A percentile compares a stretch with the other conserved stretches of the same genome.
Conservation (phyloP, 1,139 yeast species). For the Kluyveromyces sp. region DNA sequence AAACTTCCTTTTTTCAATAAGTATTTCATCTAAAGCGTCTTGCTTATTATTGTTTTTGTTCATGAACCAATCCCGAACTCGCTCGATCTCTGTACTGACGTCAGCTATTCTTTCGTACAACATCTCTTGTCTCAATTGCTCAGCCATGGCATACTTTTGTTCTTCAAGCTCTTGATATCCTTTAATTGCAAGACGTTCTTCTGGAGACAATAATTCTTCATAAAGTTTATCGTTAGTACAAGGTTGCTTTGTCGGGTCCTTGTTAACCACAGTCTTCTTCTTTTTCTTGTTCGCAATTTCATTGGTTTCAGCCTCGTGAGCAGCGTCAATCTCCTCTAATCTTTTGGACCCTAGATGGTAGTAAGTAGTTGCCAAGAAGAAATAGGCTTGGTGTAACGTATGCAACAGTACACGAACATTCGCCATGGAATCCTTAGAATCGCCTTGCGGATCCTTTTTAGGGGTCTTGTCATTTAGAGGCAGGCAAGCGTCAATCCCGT, state of each 20-base stretch:
- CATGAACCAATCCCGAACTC: constrained; percentile 16
- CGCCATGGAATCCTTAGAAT: constrained; percentile 15
- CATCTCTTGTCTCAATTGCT: constrained; percentile 47
- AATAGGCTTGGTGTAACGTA: constrained; percentile 64
- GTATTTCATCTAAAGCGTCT: background rate
- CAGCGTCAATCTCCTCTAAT: constrained; percentile 22
- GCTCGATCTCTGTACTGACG: constrained; percentile 21
- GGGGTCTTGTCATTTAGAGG: constrained; percentile 3
- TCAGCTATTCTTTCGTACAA: constrained; percentile 39
- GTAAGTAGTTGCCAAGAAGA: constrained; percentile 74
- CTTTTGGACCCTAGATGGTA: constrained; percentile 35
- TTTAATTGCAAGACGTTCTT: constrained; percentile 19
- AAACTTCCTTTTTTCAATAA: background rate
- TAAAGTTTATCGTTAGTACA: constrained; percentile 12
- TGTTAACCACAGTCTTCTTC: background rate
- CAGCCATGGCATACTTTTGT: constrained; percentile 56
- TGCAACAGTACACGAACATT: constrained; percentile 35
- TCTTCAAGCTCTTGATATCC: constrained; percentile 36
- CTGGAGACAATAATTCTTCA: constrained; percentile 16
- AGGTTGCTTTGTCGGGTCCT: constrained; percentile 1
- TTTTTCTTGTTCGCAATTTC: background rate
- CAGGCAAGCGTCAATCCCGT: constrained; percentile 16
- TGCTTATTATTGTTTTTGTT: background rate
- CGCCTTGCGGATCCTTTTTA: constrained; percentile 10
- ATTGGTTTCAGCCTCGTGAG: background rate